Conservation (phyloP, 352 stramenopile species). For the Peronosclerospora sorghi region DNA sequence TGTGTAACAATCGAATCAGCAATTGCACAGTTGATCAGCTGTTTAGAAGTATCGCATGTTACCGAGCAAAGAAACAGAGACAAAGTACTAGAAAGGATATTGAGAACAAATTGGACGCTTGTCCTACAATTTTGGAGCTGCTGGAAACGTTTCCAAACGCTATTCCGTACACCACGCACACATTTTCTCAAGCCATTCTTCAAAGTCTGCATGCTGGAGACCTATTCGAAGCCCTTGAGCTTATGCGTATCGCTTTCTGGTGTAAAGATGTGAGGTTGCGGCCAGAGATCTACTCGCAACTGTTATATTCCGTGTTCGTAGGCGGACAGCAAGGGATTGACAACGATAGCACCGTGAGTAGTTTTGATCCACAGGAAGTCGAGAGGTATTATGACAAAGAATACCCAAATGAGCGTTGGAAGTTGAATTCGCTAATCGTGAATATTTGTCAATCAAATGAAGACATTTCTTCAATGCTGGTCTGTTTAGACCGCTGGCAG, state of each 20-base stretch:
- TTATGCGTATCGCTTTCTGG: constrained; percentile 38
- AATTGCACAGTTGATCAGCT: constrained; percentile 33
- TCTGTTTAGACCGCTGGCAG: constrained; percentile 52
- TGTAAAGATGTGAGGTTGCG: constrained; percentile 30
- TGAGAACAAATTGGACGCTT: constrained; percentile 24
- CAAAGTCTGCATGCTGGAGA: constrained; percentile 42
- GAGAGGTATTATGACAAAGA: constrained; percentile 52
- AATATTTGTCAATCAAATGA: constrained; percentile 59
- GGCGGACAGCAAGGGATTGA: constrained; percentile 16
- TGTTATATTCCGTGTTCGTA: constrained; percentile 51
- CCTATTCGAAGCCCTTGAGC: constrained; percentile 25
- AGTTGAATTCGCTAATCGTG: constrained; percentile 47
- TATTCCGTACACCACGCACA: constrained; percentile 40
- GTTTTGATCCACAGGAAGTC: constrained; percentile 37
- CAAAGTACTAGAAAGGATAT: constrained; percentile 2
- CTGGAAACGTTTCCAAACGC: constrained; percentile 43
- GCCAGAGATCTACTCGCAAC: constrained; percentile 49
- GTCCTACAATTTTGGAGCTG: constrained; percentile 44
- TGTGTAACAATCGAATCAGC: constrained; percentile 38
- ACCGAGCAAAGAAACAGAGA: constrained; percentile 16
- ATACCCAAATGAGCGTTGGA: constrained; percentile 23
- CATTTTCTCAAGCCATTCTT: constrained; percentile 32
- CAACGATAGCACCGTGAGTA: constrained; percentile 19
- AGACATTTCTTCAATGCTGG: constrained; percentile 45
- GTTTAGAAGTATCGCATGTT: constrained; percentile 46